Evolutionary conservation across 805 yeast genomes (phyloP).

Genomic region (Wickerhamiella australiensis): DNA sequence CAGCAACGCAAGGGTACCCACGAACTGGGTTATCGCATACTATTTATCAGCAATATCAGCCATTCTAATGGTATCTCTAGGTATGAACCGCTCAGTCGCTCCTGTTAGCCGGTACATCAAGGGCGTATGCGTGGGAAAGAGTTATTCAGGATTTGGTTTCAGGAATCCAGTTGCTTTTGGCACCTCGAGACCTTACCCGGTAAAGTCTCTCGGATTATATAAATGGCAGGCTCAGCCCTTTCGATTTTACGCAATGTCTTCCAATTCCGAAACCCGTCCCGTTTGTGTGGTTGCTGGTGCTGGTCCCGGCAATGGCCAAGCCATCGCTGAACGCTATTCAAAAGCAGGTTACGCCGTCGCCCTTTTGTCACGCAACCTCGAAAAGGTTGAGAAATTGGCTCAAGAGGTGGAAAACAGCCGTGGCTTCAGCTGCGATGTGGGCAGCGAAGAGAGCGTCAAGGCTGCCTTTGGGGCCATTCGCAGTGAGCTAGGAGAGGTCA

Average conservation of each 20-base stretch:
- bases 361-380: background rate
- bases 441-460: background rate
- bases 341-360: background rate
- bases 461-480: background rate
- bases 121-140: no score
- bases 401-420: background rate
- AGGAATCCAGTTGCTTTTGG: no score
- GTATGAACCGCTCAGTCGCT: no score
- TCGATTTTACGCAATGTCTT: background rate
- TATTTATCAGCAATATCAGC: no score
- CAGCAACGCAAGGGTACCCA: no score
- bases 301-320: background rate
- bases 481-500: background rate
- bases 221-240: background rate
- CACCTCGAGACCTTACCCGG: no score
- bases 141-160: no score
- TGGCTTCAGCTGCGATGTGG: background rate
- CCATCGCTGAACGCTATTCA: background rate
- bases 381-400: background rate
- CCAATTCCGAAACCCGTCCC: background rate
- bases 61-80: background rate
- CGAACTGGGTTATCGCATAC: background rate
- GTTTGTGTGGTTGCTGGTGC: background rate
- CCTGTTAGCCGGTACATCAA: no score
- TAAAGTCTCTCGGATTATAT: background rate